Conservation (phyloP, 345 rosid species). For the Heritiera fomes region DNA sequence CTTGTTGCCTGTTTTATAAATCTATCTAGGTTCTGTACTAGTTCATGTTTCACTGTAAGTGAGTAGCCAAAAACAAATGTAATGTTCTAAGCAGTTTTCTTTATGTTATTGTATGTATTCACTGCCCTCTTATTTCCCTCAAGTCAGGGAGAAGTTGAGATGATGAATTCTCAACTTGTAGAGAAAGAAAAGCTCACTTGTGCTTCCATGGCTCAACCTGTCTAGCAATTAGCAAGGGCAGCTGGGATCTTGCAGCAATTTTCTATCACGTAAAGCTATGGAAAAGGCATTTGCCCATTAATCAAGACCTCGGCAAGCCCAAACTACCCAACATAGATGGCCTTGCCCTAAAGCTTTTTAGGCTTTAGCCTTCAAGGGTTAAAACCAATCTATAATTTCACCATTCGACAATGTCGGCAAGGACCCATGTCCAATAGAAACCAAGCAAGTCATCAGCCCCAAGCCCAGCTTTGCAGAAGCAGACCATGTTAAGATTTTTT, state of each 20-base stretch:
- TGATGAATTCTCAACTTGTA: neutral
- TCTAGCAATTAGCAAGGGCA: neutral
- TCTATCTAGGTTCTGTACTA: conserved; percentile 26
- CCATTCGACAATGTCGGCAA: neutral
- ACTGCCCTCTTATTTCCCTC: neutral
- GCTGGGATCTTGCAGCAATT: neutral
- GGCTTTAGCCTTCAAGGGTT: too few relatives aligned
- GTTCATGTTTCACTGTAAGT: conserved; percentile 15
- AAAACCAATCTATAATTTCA: neutral
- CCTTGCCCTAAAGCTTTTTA: neutral
- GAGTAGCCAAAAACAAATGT: conserved; percentile 20
- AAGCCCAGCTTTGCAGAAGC: neutral
- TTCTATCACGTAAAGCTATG: neutral
- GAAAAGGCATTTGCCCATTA: neutral
- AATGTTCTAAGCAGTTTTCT: neutral
- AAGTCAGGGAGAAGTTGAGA: neutral
- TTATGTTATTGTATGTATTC: neutral
- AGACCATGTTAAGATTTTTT: too few relatives aligned
- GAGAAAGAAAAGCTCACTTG: neutral
- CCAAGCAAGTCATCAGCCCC: neutral
- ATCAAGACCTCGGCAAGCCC: neutral
- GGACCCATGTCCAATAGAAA: neutral
- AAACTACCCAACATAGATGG: neutral
- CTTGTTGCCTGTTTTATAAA: conserved; percentile 19
- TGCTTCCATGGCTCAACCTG: neutral